Percentiles rank a stretch among this genome's conserved stretches.
Evolutionary conservation across 768 basidiomycete species (phyloP).

Genomic region (Trametes elegans): DNA sequence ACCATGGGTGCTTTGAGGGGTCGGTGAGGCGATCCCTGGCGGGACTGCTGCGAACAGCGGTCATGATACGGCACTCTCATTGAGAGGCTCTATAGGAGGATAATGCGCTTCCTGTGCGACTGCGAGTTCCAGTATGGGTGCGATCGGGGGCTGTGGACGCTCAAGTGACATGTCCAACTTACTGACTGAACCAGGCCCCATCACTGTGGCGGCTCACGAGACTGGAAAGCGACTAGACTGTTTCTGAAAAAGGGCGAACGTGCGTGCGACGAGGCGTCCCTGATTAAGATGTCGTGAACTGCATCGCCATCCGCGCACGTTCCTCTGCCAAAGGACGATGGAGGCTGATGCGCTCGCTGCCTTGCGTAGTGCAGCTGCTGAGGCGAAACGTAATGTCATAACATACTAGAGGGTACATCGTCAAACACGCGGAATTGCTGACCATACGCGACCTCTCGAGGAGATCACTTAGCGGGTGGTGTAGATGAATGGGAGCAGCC

Average conservation of each 20-base stretch:
- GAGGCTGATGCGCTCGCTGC: too few species aligned
- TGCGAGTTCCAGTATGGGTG: too few species aligned
- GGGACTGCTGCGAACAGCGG: too few species aligned
- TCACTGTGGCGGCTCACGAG: too few species aligned
- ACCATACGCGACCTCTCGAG: background rate
- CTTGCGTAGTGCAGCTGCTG: too few species aligned
- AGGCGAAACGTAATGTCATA: background rate
- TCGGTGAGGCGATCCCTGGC: too few species aligned
- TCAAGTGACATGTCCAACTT: background rate
- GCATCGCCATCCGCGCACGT: background rate
- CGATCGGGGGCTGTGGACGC: too few species aligned
- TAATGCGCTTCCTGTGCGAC: background rate
- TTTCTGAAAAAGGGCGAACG: slow-evolving; percentile 1
- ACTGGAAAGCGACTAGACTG: background rate
- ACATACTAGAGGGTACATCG: background rate
- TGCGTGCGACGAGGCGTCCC: slow-evolving; percentile 3
- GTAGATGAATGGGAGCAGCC: background rate
- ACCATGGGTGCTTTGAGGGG: too few species aligned
- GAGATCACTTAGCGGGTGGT: background rate
- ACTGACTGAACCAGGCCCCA: too few species aligned
- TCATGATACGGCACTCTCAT: too few species aligned
- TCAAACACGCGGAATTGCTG: background rate
- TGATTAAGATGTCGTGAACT: background rate
- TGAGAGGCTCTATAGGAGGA: too few species aligned
- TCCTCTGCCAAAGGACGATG: background rate